Percentiles rank a stretch among this genome's conserved stretches.
Evolutionary conservation across 345 rosid genomes (phyloP).

Genomic region (Euphorbia tirucalli): DNA sequence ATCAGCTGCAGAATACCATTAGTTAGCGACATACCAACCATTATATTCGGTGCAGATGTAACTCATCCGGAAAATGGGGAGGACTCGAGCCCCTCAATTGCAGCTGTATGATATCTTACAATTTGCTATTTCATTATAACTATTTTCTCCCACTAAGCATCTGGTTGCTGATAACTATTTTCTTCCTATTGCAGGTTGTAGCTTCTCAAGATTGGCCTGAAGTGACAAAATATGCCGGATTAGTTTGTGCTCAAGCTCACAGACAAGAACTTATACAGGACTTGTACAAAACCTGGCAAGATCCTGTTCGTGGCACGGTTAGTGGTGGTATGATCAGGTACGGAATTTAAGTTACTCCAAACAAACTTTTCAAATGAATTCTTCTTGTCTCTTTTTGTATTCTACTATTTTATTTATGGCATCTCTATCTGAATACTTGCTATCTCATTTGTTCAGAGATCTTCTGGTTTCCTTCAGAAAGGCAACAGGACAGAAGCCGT

Average conservation of each 20-base stretch:
- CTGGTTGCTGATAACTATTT: conserved; percentile 17
- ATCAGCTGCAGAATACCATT: conserved; percentile 94
- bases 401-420: no score
- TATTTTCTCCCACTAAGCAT: neutral
- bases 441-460: conserved; percentile 50
- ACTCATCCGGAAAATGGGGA: conserved; percentile 99
- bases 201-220: conserved; percentile 99
- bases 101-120: conserved; percentile 56
- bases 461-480: conserved; percentile 89
- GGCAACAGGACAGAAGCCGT: conserved; percentile 98
- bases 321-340: conserved; percentile 99
- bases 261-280: conserved; percentile 98
- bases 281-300: conserved; percentile 97
- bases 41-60: conserved; percentile 98
- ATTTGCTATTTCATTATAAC: neutral
- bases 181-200: conserved; percentile 61
- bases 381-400: neutral
- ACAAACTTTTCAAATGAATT: neutral
- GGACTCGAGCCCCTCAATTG: conserved; percentile 97
- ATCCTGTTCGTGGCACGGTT: conserved; percentile 92
- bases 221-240: conserved; percentile 96
- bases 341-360: neutral
- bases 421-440: neutral
- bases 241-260: conserved; percentile 99
- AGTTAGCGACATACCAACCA: conserved; percentile 97